A percentile compares a stretch with the other conserved stretches of the same genome.
phyloP scores from a whole-genome alignment of 345 rosid species.

The Hypericum androsaemum region DNA sequence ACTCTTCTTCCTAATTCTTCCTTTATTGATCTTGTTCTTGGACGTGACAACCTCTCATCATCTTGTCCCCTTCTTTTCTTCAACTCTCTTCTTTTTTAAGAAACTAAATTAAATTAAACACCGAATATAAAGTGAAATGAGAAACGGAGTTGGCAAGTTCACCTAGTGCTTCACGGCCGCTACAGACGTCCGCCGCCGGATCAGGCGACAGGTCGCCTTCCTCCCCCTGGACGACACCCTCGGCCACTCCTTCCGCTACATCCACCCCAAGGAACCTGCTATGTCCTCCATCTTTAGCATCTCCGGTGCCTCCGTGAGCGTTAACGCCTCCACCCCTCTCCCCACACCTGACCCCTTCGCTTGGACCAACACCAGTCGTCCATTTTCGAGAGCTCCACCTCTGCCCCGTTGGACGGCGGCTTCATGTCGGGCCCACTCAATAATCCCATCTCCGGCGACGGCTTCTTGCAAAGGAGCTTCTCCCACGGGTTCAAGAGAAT shows the following conservation, averaged over 20 bases:
- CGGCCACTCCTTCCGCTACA: conserved; percentile 93
- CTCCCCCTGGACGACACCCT: conserved; percentile 77
- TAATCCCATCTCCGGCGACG: conserved; percentile 29
- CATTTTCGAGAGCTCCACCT: conserved; percentile 83
- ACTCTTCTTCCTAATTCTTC: too few species aligned
- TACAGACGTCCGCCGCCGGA: too few species aligned
- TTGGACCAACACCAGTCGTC: conserved; percentile 55
- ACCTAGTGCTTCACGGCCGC: too few species aligned
- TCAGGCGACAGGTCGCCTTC: conserved; percentile 6
- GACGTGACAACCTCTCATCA: too few species aligned
- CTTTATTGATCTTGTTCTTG: too few species aligned
- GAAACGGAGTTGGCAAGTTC: too few species aligned
- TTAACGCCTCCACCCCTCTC: conserved; percentile 83
- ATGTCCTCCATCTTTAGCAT: conserved; percentile 80
- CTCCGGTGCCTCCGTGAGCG: conserved; percentile 95
- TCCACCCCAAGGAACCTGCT: conserved; percentile 57
- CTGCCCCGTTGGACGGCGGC: conserved; percentile 79
- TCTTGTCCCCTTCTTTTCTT: too few species aligned
- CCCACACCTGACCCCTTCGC: conserved; percentile 79
- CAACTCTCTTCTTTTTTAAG: too few species aligned
- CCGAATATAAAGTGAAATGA: too few species aligned
- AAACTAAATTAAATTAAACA: too few species aligned
- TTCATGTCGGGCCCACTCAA: conserved; percentile 91
- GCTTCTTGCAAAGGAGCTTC: conserved; percentile 67
- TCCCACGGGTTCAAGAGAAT: conserved; percentile 67